phyloP scores from a whole-genome alignment of 202 grass and related monocot species.

The Setaria italica region DNA sequence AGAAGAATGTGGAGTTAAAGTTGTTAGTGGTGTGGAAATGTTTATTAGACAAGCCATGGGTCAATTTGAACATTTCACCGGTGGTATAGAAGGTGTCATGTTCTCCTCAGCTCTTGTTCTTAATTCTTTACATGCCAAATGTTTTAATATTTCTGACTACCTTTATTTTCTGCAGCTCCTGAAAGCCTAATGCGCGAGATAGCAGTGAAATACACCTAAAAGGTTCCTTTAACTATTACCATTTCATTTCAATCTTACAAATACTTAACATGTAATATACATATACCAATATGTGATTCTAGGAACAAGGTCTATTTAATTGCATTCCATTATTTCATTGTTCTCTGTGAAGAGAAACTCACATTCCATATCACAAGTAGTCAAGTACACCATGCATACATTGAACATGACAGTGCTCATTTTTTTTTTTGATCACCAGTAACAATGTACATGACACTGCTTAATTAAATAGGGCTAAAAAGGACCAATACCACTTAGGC shows the following conservation, averaged over 20 bases:
- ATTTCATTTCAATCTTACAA: conserved; percentile 36
- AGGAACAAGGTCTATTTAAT: background rate
- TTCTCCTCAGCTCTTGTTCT: conserved; percentile 22
- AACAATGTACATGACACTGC: too few species aligned
- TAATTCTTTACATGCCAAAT: conserved; percentile 31
- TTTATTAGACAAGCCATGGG: conserved; percentile 90
- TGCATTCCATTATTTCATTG: background rate
- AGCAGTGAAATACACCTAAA: conserved; percentile 72
- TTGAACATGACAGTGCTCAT: background rate
- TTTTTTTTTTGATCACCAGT: too few species aligned
- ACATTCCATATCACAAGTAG: conserved; percentile 8
- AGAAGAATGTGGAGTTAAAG: conserved; percentile 68
- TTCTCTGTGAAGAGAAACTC: background rate
- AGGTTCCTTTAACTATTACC: conserved; percentile 47
- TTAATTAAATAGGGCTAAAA: background rate
- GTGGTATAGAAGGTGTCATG: conserved; percentile 72
- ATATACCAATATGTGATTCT: background rate
- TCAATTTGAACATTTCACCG: conserved; percentile 89
- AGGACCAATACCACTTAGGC: too few species aligned
- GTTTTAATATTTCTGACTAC: conserved; percentile 27
- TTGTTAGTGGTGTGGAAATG: conserved; percentile 97
- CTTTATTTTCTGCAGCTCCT: conserved; percentile 66
- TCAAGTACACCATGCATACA: conserved; percentile 15
- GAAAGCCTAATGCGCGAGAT: conserved; percentile 81
- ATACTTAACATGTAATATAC: background rate